Conservation (phyloP, 192 early-diverging fungal genomes). For the Backusella liffmaniae region DNA sequence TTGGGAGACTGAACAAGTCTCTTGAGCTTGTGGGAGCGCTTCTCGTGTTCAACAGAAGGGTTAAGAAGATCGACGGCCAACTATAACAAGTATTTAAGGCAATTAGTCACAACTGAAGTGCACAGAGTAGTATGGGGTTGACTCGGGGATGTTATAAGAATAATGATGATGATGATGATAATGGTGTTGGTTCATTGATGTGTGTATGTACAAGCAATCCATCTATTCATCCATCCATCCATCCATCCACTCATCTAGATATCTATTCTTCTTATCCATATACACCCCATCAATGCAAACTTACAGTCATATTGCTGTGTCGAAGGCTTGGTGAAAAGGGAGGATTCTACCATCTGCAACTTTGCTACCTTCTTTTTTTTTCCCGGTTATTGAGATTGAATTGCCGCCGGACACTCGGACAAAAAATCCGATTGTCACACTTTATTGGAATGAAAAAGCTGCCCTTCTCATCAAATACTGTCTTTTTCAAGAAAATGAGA, state of each 20-base stretch:
- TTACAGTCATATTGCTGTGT: slow-evolving; percentile 27
- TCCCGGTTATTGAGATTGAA: neutral
- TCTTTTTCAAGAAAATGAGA: too few species aligned
- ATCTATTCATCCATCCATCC: neutral
- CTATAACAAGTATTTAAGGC: slow-evolving; percentile 34
- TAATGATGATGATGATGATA: neutral
- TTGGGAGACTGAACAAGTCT: slow-evolving; percentile 68
- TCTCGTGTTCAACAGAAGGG: slow-evolving; percentile 76
- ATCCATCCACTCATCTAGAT: slow-evolving; percentile 16
- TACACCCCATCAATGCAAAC: neutral
- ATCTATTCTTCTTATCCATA: neutral
- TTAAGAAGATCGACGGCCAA: slow-evolving; percentile 95
- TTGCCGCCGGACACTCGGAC: neutral
- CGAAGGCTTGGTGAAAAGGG: slow-evolving; percentile 23
- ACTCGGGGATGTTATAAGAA: neutral
- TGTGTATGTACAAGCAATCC: neutral
- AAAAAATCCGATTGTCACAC: too few species aligned
- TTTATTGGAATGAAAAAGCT: too few species aligned
- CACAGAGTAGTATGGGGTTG: neutral
- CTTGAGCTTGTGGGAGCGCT: slow-evolving; percentile 66
- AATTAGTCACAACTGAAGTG: neutral
- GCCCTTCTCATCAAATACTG: too few species aligned
- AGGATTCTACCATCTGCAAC: neutral
- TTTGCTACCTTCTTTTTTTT: neutral
- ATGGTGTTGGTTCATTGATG: neutral